Base-by-base conservation (phyloP, 352 stramenopile species). In the Phytophthora sojae region DNA sequence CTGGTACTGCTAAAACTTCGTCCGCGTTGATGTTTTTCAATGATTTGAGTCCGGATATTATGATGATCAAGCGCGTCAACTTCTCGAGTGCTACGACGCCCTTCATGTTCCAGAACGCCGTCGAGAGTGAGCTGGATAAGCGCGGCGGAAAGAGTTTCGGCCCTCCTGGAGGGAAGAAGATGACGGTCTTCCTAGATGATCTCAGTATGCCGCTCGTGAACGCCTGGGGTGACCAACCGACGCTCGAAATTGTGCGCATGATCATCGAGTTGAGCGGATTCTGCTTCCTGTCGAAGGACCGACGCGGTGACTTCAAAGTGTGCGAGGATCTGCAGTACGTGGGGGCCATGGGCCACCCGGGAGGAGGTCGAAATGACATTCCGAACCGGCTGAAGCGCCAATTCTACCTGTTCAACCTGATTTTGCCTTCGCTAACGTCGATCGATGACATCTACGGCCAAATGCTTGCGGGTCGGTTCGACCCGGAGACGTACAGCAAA, bases 381-480 rank as follows among this genome's bases (percentile, higher is more conserved):
- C 97, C 98, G n/a, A 99, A 99, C 75, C 94, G 98, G 1, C 85
- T 99, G 35, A 99, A 99, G 85, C 95, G 97, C n/a, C 98, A 99
- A 64, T 99, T 99, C 73, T 99, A 99, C 82, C 86, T 99, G 21
- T 99, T 99, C 77, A 99, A 99, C 82, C 76, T 99, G 32, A 98
- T 99, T 57, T 70, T 99, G 26, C 97, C 97, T 23, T 98, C 92
- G 39, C 92, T 99, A 37, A 99, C 96, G 21, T 99, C 96, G 65
- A 99, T 99, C 71, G 98, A 99, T 79, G 97, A 99, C 71, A 99
- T 99, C 67, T 99, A 99, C 80, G 98, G 98, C 0, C 97, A 99
- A 82, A 99, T 99, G 97, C 82, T 99, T 32, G 82, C 91, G 2
- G 97, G 97, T 0, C 85, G 96, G 0, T 99, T 99, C 71, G 92